These are phyloP conservation scores for Inga leiocalycina DNA, from an alignment of 306 rosid species.

Conservation along the genomic window DNA sequence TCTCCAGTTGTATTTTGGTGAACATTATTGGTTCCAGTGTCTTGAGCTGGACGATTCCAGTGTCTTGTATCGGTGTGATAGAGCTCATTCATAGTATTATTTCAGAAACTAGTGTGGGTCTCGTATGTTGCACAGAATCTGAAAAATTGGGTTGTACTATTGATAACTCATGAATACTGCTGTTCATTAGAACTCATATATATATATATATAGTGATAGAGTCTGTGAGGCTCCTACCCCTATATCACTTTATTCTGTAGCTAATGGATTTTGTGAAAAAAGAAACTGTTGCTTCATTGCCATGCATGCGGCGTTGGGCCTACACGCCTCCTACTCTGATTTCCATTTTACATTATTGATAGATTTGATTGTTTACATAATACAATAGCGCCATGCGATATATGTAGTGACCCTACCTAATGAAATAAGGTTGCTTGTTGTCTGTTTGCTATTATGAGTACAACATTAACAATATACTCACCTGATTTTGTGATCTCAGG, in stretches of 20 bases:
- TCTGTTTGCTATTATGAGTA: not conserved
- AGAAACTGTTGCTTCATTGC: no score
- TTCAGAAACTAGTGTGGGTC: not conserved
- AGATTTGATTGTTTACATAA: not conserved
- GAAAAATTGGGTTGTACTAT: no score
- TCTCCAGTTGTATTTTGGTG: not conserved
- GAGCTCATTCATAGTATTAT: not conserved
- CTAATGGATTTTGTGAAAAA: not conserved
- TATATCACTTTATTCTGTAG: not conserved
- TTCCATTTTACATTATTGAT: no score
- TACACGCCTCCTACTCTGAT: no score
- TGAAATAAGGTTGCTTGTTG: not conserved
- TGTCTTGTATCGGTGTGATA: not conserved
- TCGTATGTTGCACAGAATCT: not conserved
- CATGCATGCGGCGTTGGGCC: no score
- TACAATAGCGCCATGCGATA: no score
- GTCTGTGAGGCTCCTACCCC: not conserved
- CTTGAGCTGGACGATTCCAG: not conserved
- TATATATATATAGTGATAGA: no score
- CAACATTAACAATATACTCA: not conserved
- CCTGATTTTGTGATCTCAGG: slow-evolving; percentile 51
- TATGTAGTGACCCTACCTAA: not conserved
- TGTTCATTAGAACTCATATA: no score
- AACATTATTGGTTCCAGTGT: not conserved
- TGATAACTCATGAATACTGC: no score